Conservation (phyloP, 148 eudicot genomes). For the Camellia granthamiana region DNA sequence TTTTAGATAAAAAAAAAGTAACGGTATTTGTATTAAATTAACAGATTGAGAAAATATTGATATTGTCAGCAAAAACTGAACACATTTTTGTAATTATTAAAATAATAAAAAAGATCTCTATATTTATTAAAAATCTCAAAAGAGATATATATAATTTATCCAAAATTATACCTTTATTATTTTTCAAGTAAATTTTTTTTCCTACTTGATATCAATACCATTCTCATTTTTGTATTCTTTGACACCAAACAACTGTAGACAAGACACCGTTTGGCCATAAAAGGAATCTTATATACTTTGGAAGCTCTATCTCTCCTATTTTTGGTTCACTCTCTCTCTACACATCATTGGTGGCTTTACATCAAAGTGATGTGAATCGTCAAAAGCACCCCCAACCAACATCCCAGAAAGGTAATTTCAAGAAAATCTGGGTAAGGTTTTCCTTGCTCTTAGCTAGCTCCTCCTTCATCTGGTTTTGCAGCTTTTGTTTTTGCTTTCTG, state of each 20-base stretch:
- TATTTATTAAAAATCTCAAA: too few species aligned
- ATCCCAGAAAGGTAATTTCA: neutral
- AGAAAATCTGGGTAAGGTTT: neutral
- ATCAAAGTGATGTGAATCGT: conserved; percentile 3
- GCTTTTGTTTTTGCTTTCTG: neutral
- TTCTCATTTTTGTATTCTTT: neutral
- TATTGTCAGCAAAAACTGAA: too few species aligned
- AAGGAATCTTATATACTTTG: conserved; percentile 9
- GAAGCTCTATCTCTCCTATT: neutral
- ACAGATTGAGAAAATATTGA: too few species aligned
- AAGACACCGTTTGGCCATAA: conserved; percentile 3
- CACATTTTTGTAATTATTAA: too few species aligned
- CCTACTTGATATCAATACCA: too few species aligned
- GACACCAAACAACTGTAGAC: neutral
- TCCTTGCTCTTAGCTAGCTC: too few species aligned
- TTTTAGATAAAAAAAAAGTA: too few species aligned
- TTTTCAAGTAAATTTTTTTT: too few species aligned
- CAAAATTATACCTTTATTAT: too few species aligned
- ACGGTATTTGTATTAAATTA: too few species aligned
- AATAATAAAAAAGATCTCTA: too few species aligned
- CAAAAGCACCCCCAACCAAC: neutral
- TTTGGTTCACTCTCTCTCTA: neutral
- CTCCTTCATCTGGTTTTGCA: neutral
- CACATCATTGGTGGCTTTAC: conserved; percentile 17
- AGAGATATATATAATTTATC: too few species aligned